A percentile compares a stretch with the other conserved stretches of the same genome.
These are phyloP conservation scores for Schizothecium vesticola DNA, from an alignment of 495 filamentous ascomycete species.

Conservation along the genomic window DNA sequence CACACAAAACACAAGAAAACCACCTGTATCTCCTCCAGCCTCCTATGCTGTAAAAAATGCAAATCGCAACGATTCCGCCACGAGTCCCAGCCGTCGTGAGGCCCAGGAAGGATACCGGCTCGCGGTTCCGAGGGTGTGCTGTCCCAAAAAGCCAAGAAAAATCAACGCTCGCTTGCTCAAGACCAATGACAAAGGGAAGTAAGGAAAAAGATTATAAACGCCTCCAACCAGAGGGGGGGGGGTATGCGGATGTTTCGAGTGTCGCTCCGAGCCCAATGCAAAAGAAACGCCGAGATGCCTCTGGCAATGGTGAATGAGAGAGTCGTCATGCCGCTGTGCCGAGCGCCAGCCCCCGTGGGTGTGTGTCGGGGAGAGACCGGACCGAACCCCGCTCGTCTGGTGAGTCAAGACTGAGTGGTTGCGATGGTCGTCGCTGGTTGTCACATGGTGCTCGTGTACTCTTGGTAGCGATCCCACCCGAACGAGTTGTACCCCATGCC, in stretches of 20 bases:
- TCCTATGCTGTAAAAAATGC: conserved; percentile 43
- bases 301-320: conserved; percentile 22
- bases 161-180: conserved; percentile 39
- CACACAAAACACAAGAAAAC: conserved; percentile 25
- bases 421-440: conserved; percentile 44
- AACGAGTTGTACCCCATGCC: conserved; percentile 69
- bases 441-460: conserved; percentile 60
- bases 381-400: conserved; percentile 21
- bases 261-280: conserved; percentile 36
- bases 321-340: conserved; percentile 19
- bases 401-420: conserved; percentile 38
- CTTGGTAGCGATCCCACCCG: conserved; percentile 69
- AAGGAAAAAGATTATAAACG: conserved; percentile 23
- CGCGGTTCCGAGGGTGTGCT: conserved; percentile 31
- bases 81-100: conserved; percentile 44
- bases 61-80: conserved; percentile 38
- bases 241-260: conserved; percentile 27
- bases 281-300: conserved; percentile 35
- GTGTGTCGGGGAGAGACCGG: neutral
- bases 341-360: conserved; percentile 12
- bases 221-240: conserved; percentile 1
- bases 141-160: conserved; percentile 25
- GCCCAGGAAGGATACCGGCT: conserved; percentile 34
- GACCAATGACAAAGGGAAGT: conserved; percentile 18
- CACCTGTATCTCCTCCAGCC: conserved; percentile 34